Evolutionary conservation across 2,329 filamentous ascomycete genomes (phyloP).

Genomic region (Pseudocercospora musae): DNA sequence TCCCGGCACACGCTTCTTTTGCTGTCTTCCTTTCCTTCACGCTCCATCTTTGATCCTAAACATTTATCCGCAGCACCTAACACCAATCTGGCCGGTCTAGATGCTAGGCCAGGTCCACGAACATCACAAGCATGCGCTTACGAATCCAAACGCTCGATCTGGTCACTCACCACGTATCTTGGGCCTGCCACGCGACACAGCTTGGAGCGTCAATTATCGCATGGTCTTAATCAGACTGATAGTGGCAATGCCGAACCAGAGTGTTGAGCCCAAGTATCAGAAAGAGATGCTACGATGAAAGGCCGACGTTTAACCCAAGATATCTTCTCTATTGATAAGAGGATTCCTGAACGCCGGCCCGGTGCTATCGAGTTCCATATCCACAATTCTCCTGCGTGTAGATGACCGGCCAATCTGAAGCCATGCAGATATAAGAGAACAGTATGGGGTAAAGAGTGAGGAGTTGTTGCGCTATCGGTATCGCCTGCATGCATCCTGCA

Average conservation of each 20-base stretch:
- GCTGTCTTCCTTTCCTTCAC: background rate
- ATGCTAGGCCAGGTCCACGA: too few relatives aligned
- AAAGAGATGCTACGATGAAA: background rate
- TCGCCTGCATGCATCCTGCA: background rate
- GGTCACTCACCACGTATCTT: too few relatives aligned
- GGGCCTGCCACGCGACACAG: too few relatives aligned
- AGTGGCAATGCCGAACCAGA: background rate
- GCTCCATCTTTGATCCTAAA: background rate
- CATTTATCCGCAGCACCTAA: background rate
- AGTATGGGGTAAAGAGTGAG: background rate
- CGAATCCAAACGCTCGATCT: too few relatives aligned
- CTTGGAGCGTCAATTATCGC: too few relatives aligned
- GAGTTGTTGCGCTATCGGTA: slow-evolving; percentile 1
- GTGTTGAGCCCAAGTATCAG: background rate
- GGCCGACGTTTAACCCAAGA: background rate
- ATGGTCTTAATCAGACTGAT: background rate
- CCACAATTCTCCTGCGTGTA: background rate
- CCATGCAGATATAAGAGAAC: background rate
- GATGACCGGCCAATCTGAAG: background rate
- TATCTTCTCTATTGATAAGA: background rate
- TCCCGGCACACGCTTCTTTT: background rate
- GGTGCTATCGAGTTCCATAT: background rate
- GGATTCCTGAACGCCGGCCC: background rate
- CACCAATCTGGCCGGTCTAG: background rate
- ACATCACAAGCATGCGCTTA: too few relatives aligned